Conservation (phyloP, 1,139 yeast species). For the Protomyces inundatus region DNA sequence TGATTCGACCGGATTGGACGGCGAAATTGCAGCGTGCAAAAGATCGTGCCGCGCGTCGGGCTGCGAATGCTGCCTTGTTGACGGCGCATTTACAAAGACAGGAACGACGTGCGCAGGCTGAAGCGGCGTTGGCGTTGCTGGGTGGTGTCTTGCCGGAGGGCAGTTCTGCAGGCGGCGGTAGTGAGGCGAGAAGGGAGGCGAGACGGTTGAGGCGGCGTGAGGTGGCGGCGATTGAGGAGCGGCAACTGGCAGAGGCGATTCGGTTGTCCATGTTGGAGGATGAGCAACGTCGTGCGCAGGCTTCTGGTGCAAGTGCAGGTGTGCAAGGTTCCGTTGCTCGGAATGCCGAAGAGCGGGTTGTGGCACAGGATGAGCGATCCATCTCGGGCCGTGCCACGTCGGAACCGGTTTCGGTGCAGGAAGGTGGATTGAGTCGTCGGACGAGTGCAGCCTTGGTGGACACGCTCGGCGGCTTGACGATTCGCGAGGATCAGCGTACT, state of each 20-base stretch:
- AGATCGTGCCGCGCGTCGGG: conserved; percentile 69
- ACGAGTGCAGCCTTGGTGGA: conserved; percentile 4
- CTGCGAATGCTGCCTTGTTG: conserved; percentile 47
- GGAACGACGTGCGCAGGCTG: conserved; percentile 19
- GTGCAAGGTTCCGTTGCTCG: background rate
- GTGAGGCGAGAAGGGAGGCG: background rate
- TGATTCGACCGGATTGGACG: conserved; percentile 91
- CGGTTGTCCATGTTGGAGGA: conserved; percentile 67
- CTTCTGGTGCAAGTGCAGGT: background rate
- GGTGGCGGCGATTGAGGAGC: conserved; percentile 17
- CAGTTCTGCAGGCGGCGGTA: background rate
- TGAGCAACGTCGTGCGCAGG: conserved; percentile 45
- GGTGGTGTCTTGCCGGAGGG: background rate
- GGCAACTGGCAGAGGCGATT: conserved; percentile 47
- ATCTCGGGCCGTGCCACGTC: background rate
- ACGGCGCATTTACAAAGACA: conserved; percentile 26
- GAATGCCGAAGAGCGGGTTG: background rate
- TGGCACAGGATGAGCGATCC: background rate
- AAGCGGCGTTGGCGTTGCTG: background rate
- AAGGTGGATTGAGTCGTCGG: background rate
- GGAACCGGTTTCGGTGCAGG: background rate
- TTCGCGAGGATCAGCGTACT: too few species aligned
- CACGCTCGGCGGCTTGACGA: background rate
- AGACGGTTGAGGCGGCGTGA: conserved; percentile 13
- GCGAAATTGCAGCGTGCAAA: conserved; percentile 64